phyloP scores from a whole-genome alignment of 2,329 filamentous ascomycete genomes.

The Coleophoma eucalyptorum region DNA sequence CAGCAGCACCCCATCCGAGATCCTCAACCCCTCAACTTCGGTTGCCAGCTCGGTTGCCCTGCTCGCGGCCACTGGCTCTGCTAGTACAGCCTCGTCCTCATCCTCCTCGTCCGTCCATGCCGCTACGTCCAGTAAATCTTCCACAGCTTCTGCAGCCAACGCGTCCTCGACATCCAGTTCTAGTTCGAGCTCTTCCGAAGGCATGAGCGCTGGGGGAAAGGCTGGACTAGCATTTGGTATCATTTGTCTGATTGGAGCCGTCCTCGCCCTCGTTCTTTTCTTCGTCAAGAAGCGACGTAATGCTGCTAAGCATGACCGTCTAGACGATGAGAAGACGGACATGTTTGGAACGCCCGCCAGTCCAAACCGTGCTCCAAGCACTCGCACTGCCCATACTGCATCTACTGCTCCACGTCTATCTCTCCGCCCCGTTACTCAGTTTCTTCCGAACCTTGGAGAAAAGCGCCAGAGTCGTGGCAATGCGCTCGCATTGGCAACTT shows the following conservation, averaged over 20 bases:
- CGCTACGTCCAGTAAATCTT: slow-evolving; percentile 5
- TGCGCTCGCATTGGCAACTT: slow-evolving; percentile 28
- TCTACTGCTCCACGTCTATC: slow-evolving; percentile 72
- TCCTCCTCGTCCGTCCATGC: slow-evolving; percentile 1
- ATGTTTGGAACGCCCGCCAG: slow-evolving; percentile 25
- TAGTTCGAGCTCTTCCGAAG: slow-evolving; percentile 2
- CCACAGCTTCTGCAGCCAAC: slow-evolving; percentile 1
- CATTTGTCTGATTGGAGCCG: slow-evolving; percentile 61
- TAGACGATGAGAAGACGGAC: slow-evolving; percentile 63
- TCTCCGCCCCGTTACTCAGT: slow-evolving; percentile 78
- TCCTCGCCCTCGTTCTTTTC: slow-evolving; percentile 69
- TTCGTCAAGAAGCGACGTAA: slow-evolving; percentile 68
- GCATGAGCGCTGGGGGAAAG: slow-evolving; percentile 43
- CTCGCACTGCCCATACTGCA: slow-evolving; percentile 24
- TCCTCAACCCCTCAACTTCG: slow-evolving; percentile 3
- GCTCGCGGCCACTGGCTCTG: not conserved
- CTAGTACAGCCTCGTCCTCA: not conserved
- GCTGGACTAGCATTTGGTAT: slow-evolving; percentile 85
- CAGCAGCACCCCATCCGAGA: slow-evolving; percentile 3
- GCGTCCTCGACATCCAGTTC: slow-evolving; percentile 6
- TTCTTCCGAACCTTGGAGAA: slow-evolving; percentile 64
- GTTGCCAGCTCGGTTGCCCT: not conserved
- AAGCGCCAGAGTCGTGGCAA: slow-evolving; percentile 47
- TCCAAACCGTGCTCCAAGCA: slow-evolving; percentile 10
- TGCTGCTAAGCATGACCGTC: slow-evolving; percentile 47